Conservation (phyloP, 164 flowering plant genomes). For the Amborella trichopoda region DNA sequence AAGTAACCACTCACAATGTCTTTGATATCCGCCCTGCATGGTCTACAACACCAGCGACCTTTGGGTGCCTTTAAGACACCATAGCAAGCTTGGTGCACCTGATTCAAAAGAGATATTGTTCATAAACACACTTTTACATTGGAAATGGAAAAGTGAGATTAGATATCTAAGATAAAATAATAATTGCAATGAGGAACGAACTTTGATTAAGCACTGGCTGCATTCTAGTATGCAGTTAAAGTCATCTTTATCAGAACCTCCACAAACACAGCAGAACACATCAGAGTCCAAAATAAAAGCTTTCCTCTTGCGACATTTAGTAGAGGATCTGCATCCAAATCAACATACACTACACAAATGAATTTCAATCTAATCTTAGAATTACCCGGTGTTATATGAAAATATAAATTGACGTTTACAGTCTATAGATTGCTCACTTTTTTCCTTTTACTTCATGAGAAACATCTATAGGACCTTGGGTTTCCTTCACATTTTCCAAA, state of each 20-base stretch:
- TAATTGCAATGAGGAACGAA: conserved; percentile 13
- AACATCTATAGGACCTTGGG: conserved; percentile 3
- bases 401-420: no score
- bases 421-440: conserved; percentile 21
- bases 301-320: conserved; percentile 9
- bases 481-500: conserved; percentile 8
- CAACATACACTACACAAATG: background rate
- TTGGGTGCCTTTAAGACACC: conserved; percentile 46
- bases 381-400: no score
- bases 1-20: conserved; percentile 42
- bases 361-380: no score
- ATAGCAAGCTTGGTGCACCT: conserved; percentile 71
- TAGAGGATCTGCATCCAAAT: conserved; percentile 16
- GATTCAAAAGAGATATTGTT: no score
- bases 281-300: conserved; percentile 16
- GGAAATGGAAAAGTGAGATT: background rate
- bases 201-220: conserved; percentile 33
- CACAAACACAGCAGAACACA: conserved; percentile 51
- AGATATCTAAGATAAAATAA: background rate
- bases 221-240: conserved; percentile 36
- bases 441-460: conserved; percentile 4
- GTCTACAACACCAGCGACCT: conserved; percentile 47
- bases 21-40: conserved; percentile 34
- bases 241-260: conserved; percentile 37
- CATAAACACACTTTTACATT: no score